Conservation (phyloP, 306 rosid genomes). For the Nissolia schottii region DNA sequence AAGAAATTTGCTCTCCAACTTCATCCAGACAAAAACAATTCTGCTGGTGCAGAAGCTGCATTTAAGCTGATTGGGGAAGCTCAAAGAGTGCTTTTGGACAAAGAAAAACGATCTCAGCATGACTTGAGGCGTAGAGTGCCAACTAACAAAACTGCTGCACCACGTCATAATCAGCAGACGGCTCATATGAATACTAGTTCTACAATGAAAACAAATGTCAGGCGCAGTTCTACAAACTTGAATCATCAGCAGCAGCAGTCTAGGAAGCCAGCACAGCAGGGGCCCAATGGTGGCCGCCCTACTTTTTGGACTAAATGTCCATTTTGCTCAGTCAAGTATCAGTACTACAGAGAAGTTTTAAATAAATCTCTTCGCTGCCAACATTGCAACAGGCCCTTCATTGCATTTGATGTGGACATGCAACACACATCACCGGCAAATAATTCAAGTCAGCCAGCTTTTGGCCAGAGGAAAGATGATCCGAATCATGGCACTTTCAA, state of each 20-base stretch:
- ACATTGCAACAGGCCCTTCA: slow-evolving; percentile 50
- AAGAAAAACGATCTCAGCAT: slow-evolving; percentile 49
- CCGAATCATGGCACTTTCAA: slow-evolving; percentile 30
- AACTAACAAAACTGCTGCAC: slow-evolving; percentile 27
- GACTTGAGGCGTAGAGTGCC: slow-evolving; percentile 52
- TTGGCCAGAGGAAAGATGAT: slow-evolving; percentile 37
- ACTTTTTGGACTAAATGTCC: slow-evolving; percentile 94
- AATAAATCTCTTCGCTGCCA: slow-evolving; percentile 72
- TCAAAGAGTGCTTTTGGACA: slow-evolving; percentile 75
- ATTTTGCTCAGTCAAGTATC: slow-evolving; percentile 67
- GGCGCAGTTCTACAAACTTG: slow-evolving; percentile 34
- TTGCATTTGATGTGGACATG: slow-evolving; percentile 47
- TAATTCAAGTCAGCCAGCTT: slow-evolving; percentile 43
- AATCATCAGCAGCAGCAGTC: slow-evolving; percentile 34
- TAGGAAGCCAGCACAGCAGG: slow-evolving; percentile 31
- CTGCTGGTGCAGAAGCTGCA: slow-evolving; percentile 91
- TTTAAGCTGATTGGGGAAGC: slow-evolving; percentile 92
- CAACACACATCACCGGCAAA: slow-evolving; percentile 37
- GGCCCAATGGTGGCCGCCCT: slow-evolving; percentile 29
- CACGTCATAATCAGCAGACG: slow-evolving; percentile 37
- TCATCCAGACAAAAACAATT: slow-evolving; percentile 96
- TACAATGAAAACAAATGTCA: slow-evolving; percentile 35
- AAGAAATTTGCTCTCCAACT: slow-evolving; percentile 86
- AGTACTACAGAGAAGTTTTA: slow-evolving; percentile 57
- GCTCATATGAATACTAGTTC: slow-evolving; percentile 29